These are phyloP conservation scores for Fagopyrum homotropicum DNA, from an alignment of 148 eudicot genomes.

Conservation along the genomic window DNA sequence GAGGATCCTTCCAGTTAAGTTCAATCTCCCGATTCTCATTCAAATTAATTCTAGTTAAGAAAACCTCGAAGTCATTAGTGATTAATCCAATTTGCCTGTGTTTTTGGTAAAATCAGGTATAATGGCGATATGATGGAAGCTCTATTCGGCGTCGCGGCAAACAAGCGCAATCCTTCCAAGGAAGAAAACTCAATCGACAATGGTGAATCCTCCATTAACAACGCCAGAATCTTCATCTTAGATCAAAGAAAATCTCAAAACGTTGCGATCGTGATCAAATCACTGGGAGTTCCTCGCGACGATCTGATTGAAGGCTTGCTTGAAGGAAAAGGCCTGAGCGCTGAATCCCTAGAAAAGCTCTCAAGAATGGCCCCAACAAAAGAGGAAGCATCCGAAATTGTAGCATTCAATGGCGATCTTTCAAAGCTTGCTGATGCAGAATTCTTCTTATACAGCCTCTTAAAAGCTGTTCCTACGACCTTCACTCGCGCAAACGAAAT, in stretches of 20 bases:
- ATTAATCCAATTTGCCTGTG: not conserved
- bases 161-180: slow-evolving; percentile 43
- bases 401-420: slow-evolving; percentile 58
- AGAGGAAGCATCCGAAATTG: slow-evolving; percentile 58
- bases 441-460: slow-evolving; percentile 68
- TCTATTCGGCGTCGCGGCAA: slow-evolving; percentile 65
- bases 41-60: not conserved
- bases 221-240: slow-evolving; percentile 51
- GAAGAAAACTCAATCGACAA: slow-evolving; percentile 17
- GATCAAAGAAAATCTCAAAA: slow-evolving; percentile 74
- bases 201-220: slow-evolving; percentile 28
- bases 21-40: not conserved
- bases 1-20: slow-evolving; percentile 70
- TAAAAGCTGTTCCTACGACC: slow-evolving; percentile 63
- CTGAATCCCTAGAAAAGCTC: slow-evolving; percentile 70
- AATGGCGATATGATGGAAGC: slow-evolving; percentile 92
- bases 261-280: slow-evolving; percentile 64
- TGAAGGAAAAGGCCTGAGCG: slow-evolving; percentile 52
- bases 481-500: slow-evolving; percentile 64
- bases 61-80: not conserved
- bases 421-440: slow-evolving; percentile 76
- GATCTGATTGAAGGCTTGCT: slow-evolving; percentile 51
- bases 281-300: slow-evolving; percentile 46
- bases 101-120: slow-evolving; percentile 28
- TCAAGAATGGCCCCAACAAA: slow-evolving; percentile 52